Evolutionary conservation across 2,329 filamentous ascomycete genomes (phyloP).

Genomic region (Penicillium aurantiogriseum): DNA sequence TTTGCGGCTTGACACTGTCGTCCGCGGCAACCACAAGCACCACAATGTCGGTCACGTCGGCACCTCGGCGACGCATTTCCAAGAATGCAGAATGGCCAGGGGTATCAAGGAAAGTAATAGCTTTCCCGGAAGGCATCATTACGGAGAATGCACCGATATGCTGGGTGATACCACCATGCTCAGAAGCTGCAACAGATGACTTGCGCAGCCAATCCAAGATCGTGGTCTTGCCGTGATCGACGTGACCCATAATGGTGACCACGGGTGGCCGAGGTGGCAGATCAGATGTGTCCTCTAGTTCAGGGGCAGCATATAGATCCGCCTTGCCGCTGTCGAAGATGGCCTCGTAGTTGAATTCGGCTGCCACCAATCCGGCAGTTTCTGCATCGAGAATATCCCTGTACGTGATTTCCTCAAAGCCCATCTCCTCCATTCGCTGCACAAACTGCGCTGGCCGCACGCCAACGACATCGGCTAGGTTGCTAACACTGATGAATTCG

Average conservation of each 20-base stretch:
- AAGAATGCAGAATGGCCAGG: slow-evolving; percentile 95
- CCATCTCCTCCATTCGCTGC: slow-evolving; percentile 73
- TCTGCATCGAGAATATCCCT: slow-evolving; percentile 89
- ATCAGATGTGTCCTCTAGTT: slow-evolving; percentile 63
- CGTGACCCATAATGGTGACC: slow-evolving; percentile 98
- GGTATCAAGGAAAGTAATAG: slow-evolving; percentile 95
- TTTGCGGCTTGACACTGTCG: slow-evolving; percentile 96
- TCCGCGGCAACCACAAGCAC: slow-evolving; percentile 94
- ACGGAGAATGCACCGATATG: slow-evolving; percentile 98
- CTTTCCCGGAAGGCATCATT: slow-evolving; percentile 77
- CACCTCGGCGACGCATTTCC: slow-evolving; percentile 91
- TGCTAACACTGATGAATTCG: slow-evolving; percentile 85
- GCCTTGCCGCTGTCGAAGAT: slow-evolving; percentile 65
- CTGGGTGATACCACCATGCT: slow-evolving; percentile 96
- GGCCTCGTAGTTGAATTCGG: slow-evolving; percentile 90
- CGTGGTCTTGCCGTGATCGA: slow-evolving; percentile 98
- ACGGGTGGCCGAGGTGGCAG: slow-evolving; percentile 81
- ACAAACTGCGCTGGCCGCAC: slow-evolving; percentile 71
- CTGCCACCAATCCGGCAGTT: slow-evolving; percentile 82
- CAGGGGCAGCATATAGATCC: slow-evolving; percentile 70
- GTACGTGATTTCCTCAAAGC: slow-evolving; percentile 79
- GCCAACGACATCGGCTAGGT: slow-evolving; percentile 72
- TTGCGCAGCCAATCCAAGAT: slow-evolving; percentile 91
- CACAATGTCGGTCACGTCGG: slow-evolving; percentile 94
- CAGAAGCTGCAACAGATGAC: slow-evolving; percentile 83